phyloP scores from a whole-genome alignment of 441 rosid species.

The Adansonia rubrostipa region DNA sequence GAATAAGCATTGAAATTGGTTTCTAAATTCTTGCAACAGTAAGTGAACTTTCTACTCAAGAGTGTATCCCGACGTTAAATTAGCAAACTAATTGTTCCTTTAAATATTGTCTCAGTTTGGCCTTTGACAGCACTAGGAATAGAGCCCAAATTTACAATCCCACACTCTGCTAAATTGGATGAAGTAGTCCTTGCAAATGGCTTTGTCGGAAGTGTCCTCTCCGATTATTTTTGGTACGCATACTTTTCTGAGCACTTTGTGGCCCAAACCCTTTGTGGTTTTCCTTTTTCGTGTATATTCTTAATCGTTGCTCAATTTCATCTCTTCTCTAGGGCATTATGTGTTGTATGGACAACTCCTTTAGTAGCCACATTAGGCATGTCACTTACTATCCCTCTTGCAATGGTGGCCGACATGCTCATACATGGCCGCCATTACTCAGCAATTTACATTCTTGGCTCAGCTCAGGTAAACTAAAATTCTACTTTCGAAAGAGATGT shows the following conservation, averaged over 20 bases:
- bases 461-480: constrained; percentile 57
- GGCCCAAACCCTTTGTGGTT: background rate
- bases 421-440: constrained; percentile 84
- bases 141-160: constrained; percentile 92
- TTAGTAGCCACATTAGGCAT: constrained; percentile 81
- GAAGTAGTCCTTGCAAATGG: constrained; percentile 97
- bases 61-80: background rate
- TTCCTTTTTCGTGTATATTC: background rate
- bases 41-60: background rate
- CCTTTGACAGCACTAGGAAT: constrained; percentile 94
- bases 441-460: constrained; percentile 75
- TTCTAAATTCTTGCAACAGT: background rate
- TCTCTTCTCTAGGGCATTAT: constrained; percentile 58
- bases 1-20: constrained; percentile 1
- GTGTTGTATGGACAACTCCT: constrained; percentile 88
- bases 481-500: background rate
- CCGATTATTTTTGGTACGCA: constrained; percentile 87
- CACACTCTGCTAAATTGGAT: constrained; percentile 86
- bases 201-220: constrained; percentile 92
- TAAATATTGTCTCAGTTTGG: constrained; percentile 64
- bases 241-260: background rate
- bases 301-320: background rate
- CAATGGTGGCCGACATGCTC: constrained; percentile 82
- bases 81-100: constrained; percentile 20
- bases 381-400: constrained; percentile 86